phyloP scores from a whole-genome alignment of 169 alveolate genomes.

The Plasmodium adleri region DNA sequence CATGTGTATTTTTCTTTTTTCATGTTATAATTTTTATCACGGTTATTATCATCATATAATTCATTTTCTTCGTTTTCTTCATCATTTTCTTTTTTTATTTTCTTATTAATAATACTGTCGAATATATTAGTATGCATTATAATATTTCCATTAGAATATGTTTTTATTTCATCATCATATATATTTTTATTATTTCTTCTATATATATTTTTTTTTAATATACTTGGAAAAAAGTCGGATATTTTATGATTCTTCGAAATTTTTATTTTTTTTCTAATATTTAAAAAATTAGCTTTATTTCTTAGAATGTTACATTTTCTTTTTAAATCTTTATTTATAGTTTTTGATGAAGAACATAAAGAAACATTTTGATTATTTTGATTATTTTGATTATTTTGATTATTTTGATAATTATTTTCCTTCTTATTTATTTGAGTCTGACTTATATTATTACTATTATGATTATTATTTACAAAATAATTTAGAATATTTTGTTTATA shows the following conservation, averaged over 20 bases:
- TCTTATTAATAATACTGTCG: slow-evolving; percentile 61
- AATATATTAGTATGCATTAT: slow-evolving; percentile 38
- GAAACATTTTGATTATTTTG: slow-evolving; percentile 4
- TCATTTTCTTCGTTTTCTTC: slow-evolving; percentile 19
- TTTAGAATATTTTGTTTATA: not conserved
- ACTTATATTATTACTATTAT: no score
- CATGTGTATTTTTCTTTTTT: slow-evolving; percentile 19
- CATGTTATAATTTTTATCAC: not conserved
- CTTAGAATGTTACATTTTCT: not conserved
- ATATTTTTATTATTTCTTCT: not conserved
- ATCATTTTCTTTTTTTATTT: slow-evolving; percentile 27
- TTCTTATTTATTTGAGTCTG: not conserved
- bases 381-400: not conserved
- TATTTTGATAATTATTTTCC: not conserved
- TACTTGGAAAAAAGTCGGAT: slow-evolving; percentile 41
- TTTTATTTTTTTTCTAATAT: slow-evolving; percentile 8
- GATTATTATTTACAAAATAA: not conserved
- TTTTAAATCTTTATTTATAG: not conserved
- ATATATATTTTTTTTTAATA: slow-evolving; percentile 11
- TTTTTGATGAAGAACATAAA: slow-evolving; percentile 4
- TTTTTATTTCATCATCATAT: slow-evolving; percentile 5
- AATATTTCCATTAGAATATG: not conserved
- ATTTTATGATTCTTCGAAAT: slow-evolving; percentile 43
- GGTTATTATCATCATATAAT: no score
- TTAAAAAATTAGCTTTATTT: not conserved